phyloP scores from a whole-genome alignment of 176 grass and related monocot genomes.

The Oryza nivara region DNA sequence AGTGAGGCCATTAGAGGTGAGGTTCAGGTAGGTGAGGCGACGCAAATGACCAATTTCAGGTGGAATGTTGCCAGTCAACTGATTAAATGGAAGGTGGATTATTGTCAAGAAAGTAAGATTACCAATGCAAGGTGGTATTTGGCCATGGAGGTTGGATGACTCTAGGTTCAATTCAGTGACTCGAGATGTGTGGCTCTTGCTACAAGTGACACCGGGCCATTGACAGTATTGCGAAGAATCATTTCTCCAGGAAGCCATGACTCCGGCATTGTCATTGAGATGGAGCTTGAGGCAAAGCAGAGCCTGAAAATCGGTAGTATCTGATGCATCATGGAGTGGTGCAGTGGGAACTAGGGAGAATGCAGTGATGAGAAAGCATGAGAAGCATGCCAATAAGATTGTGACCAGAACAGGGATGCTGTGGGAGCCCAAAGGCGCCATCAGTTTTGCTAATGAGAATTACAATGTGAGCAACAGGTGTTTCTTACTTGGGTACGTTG shows the following conservation, averaged over 20 bases:
- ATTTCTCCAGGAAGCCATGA: constrained; percentile 37
- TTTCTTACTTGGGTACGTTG: too few relatives aligned
- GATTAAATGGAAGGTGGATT: constrained; percentile 28
- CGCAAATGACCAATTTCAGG: constrained; percentile 35
- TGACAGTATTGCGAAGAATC: constrained; percentile 16
- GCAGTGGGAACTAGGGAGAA: background rate
- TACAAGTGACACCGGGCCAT: constrained; percentile 41
- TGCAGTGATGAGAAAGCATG: background rate
- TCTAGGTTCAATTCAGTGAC: constrained; percentile 18
- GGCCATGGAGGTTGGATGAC: constrained; percentile 9
- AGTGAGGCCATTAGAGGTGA: constrained; percentile 39
- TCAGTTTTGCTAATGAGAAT: too few relatives aligned
- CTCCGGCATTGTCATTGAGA: background rate
- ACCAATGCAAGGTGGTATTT: constrained; percentile 36
- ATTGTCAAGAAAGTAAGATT: constrained; percentile 39
- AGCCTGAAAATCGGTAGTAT: constrained; percentile 1
- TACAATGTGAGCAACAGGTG: background rate
- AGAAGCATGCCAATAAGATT: background rate
- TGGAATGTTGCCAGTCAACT: constrained; percentile 28
- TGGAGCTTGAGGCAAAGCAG: constrained; percentile 48
- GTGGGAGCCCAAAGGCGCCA: too few relatives aligned
- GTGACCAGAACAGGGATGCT: background rate
- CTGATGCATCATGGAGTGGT: background rate
- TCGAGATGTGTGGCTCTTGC: constrained; percentile 3
- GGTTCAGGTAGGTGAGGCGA: constrained; percentile 29